Percentiles rank a stretch among this genome's conserved stretches.
Evolutionary conservation across 2,329 filamentous ascomycete species (phyloP).

Genomic region (Amauroascus verrucosus): DNA sequence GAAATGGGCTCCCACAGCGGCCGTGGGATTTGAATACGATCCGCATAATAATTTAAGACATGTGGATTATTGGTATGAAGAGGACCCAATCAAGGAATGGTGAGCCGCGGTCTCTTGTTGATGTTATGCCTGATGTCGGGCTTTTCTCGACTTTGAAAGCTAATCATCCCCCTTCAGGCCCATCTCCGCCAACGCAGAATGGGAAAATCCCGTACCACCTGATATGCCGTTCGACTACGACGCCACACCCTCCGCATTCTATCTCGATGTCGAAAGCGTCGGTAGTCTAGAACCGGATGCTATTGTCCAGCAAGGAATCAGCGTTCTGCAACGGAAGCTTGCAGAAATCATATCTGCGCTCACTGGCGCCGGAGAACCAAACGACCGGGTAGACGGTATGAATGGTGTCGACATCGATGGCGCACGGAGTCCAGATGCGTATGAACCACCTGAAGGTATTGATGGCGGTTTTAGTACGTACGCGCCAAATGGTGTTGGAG

Average conservation of each 20-base stretch:
- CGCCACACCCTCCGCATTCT: conserved; percentile 73
- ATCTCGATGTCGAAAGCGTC: conserved; percentile 83
- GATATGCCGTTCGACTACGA: conserved; percentile 87
- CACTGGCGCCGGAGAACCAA: conserved; percentile 43
- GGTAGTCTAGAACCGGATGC: conserved; percentile 81
- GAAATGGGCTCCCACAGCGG: conserved; percentile 90
- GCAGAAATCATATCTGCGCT: conserved; percentile 63
- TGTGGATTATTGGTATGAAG: conserved; percentile 90
- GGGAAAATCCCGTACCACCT: conserved; percentile 66
- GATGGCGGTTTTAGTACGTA: conserved; percentile 35
- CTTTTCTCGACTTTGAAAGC: not conserved
- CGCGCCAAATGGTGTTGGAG: conserved; percentile 20
- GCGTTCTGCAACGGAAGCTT: conserved; percentile 80
- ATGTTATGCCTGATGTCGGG: not conserved
- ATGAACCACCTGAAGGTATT: conserved; percentile 38
- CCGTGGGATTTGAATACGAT: conserved; percentile 95
- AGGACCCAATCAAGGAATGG: conserved; percentile 74
- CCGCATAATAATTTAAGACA: conserved; percentile 93
- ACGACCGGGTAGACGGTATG: conserved; percentile 40
- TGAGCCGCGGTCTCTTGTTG: conserved; percentile 36
- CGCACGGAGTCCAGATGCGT: conserved; percentile 40
- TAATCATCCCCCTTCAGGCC: conserved; percentile 23
- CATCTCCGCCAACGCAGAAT: conserved; percentile 44
- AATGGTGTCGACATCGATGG: conserved; percentile 37
- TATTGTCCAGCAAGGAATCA: conserved; percentile 81